Evolutionary conservation across 1,139 yeast genomes (phyloP), one percentile per base, ranked within the genome.

Genomic region (Sugiyamaella grinbergsii): DNA sequence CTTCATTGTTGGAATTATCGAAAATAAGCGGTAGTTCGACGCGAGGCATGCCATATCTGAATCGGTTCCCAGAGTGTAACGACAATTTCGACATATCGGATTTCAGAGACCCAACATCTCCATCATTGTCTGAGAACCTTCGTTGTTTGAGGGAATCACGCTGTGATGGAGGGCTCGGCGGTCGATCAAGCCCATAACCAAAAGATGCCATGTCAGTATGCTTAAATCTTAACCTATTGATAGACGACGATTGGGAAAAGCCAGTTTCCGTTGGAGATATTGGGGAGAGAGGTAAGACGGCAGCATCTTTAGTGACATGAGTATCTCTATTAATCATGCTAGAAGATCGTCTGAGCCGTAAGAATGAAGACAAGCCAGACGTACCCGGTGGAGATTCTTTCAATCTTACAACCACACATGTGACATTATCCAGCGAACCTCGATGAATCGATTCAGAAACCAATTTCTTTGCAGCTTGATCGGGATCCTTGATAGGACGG

Each of bases 341-440:
- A 22, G 20, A n/a, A 11, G 45, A 20, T 23, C 45, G 36, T n/a
- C 34, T 31, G 18, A 16, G 45, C 13, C 16, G 28, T 5, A 26
- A 38, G 4, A 28, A 16, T 19, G 33, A 5, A 10, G 45, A 31
- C 20, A 42, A 6, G 5, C 28, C 22, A 28, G 20, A 20, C 11
- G 34, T 29, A 4, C 13, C 8, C 26, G 26, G 32, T 10, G 3
- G 19, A 13, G 22, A 7, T n/a, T 24, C 28, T 29, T 33, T 48
- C 34, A 62, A 42, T 37, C 77, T 69, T 2, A 83, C 79, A 18
- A 89, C 86, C 89, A 88, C 83, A 19, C 85, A 91, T 0, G 96
- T 87, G 28, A 89, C 82, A 66, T 89, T 89, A 67, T 89, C 96
- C 1, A 88, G 82, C 1, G 94, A 84, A n/a, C 82, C 78, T 54